A percentile compares a stretch with the other conserved stretches of the same genome.
phyloP scores from a whole-genome alignment of 139 green algal species.

The Chlamydomonas incerta region DNA sequence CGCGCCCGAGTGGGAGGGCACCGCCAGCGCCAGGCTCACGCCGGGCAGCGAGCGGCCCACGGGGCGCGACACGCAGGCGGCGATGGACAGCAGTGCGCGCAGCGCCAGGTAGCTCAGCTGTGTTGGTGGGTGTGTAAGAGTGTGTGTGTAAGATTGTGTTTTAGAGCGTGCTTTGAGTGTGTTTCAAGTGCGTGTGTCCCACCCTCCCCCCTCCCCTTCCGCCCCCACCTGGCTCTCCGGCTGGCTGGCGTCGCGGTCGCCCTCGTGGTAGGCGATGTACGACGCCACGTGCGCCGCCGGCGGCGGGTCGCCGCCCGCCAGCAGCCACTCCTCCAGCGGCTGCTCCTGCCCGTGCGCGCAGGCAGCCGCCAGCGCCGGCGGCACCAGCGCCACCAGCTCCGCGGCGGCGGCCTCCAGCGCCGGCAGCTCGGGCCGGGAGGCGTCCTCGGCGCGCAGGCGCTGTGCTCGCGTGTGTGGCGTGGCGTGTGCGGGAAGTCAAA shows the following conservation, averaged over 20 bases:
- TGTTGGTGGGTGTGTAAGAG: background rate
- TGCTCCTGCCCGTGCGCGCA: slow-evolving; percentile 36
- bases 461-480: no score
- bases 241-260: background rate
- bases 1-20: slow-evolving; percentile 28
- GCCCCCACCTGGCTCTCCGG: slow-evolving; percentile 23
- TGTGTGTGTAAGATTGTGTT: no score
- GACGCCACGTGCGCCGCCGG: slow-evolving; percentile 35
- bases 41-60: slow-evolving; percentile 14
- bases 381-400: slow-evolving; percentile 25
- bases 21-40: slow-evolving; percentile 11
- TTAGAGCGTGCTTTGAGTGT: no score
- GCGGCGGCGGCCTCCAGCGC: slow-evolving; percentile 4
- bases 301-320: slow-evolving; percentile 9
- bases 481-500: no score
- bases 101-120: slow-evolving; percentile 48
- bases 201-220: no score
- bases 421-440: slow-evolving; percentile 22
- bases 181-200: no score
- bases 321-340: slow-evolving; percentile 38
- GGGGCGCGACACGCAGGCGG: slow-evolving; percentile 38
- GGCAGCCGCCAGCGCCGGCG: slow-evolving; percentile 13
- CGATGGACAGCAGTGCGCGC: slow-evolving; percentile 32
- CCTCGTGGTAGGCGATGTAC: slow-evolving; percentile 48
- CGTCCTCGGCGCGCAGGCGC: background rate